Evolutionary conservation across 306 rosid genomes (phyloP).

Genomic region (Trifolium subterraneum): DNA sequence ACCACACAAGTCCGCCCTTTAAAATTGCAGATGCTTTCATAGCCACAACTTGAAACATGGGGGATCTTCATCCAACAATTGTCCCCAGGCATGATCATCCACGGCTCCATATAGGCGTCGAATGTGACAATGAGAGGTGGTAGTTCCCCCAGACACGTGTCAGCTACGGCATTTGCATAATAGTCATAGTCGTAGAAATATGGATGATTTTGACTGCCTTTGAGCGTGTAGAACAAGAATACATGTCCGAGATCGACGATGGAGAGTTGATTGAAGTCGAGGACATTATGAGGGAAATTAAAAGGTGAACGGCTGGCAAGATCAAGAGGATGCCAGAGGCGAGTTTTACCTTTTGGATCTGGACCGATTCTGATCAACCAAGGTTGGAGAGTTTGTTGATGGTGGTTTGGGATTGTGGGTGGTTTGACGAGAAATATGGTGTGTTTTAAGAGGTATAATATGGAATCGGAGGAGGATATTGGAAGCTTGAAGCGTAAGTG

Average conservation of each 20-base stretch:
- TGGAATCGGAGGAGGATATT: background rate
- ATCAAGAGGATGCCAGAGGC: slow-evolving; percentile 29
- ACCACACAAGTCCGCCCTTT: slow-evolving; percentile 58
- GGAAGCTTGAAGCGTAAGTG: background rate
- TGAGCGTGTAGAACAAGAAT: too few species aligned
- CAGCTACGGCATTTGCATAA: background rate
- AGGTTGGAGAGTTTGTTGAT: background rate
- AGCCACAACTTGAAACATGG: slow-evolving; percentile 45
- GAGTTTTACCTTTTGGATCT: background rate
- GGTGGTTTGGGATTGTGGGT: background rate
- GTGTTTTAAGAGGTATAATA: slow-evolving; percentile 25
- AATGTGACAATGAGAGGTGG: background rate
- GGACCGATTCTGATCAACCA: slow-evolving; percentile 35
- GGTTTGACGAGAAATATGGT: slow-evolving; percentile 34
- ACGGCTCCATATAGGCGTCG: background rate
- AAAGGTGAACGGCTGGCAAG: background rate
- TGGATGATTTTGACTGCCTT: too few species aligned
- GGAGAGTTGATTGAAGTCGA: slow-evolving; percentile 43
- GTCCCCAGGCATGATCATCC: slow-evolving; percentile 53
- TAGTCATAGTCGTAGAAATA: too few species aligned
- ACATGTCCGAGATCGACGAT: slow-evolving; percentile 52
- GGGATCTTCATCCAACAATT: slow-evolving; percentile 59
- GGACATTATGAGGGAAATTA: background rate
- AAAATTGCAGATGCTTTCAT: slow-evolving; percentile 63
- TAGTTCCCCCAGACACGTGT: background rate